Percentiles rank a stretch among this genome's conserved stretches.
Evolutionary conservation across 495 filamentous ascomycete genomes (phyloP).

Genomic region (Aspergillus nanangensis): DNA sequence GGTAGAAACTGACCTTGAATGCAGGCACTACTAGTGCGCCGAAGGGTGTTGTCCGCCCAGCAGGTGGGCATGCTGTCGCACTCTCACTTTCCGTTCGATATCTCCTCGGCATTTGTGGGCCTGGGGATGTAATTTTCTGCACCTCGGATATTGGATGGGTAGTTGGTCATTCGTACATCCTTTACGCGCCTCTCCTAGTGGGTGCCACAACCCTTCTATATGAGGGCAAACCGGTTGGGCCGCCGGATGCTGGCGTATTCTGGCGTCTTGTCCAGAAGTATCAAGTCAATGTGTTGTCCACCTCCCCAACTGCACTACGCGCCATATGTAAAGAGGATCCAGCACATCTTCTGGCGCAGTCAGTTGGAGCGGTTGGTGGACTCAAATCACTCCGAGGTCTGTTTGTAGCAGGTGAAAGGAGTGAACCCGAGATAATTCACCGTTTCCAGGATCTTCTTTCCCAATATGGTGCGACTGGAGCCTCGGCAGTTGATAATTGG

Average conservation of each 20-base stretch:
- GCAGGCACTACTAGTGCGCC: constrained; percentile 90
- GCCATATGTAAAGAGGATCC: constrained; percentile 77
- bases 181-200: constrained; percentile 83
- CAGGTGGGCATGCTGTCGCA: constrained; percentile 78
- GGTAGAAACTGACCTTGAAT: no score
- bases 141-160: constrained; percentile 94
- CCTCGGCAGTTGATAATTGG: constrained; percentile 75
- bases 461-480: constrained; percentile 29
- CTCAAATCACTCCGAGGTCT: constrained; percentile 42
- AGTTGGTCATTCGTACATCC: constrained; percentile 86
- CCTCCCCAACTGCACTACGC: constrained; percentile 81
- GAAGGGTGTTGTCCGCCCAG: constrained; percentile 90
- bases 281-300: constrained; percentile 83
- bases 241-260: constrained; percentile 83
- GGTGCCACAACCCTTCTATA: constrained; percentile 88
- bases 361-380: constrained; percentile 74
- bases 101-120: constrained; percentile 78
- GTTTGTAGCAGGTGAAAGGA: constrained; percentile 76
- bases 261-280: constrained; percentile 87
- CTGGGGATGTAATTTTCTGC: constrained; percentile 77
- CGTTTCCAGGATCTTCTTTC: constrained; percentile 44
- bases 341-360: constrained; percentile 70
- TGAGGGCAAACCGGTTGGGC: constrained; percentile 81
- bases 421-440: constrained; percentile 49
- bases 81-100: constrained; percentile 85